A percentile compares a stretch with the other conserved stretches of the same genome.
Conservation (phyloP, 1,284 basidiomycete species). For the Agroathelia rolfsii region DNA sequence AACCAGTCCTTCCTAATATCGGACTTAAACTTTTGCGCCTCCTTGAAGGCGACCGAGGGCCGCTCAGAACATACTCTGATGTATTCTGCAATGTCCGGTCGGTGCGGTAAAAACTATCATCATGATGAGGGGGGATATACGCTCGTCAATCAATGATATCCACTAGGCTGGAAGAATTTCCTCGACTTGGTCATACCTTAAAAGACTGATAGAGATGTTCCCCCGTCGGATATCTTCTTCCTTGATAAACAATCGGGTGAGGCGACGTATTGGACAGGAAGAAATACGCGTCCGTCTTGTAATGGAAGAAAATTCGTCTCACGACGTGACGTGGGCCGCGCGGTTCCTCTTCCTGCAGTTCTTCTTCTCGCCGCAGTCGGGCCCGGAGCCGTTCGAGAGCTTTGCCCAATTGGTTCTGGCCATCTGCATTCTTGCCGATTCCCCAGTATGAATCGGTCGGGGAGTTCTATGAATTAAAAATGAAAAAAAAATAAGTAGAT, state of each 20-base stretch:
- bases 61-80: slow-evolving; percentile 49
- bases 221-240: no score
- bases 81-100: slow-evolving; percentile 51
- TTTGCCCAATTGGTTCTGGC: slow-evolving; percentile 64
- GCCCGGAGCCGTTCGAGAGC: slow-evolving; percentile 48
- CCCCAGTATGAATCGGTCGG: slow-evolving; percentile 67
- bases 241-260: no score
- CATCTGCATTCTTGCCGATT: slow-evolving; percentile 44
- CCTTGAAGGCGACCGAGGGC: slow-evolving; percentile 53
- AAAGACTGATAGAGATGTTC: background rate
- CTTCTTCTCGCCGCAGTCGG: slow-evolving; percentile 32
- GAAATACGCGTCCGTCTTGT: no score
- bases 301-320: no score
- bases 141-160: no score
- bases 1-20: slow-evolving; percentile 53
- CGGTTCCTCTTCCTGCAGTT: no score
- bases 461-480: slow-evolving; percentile 51
- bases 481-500: slow-evolving; percentile 5
- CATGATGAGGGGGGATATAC: no score
- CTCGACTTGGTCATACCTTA: no score
- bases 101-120: slow-evolving; percentile 41
- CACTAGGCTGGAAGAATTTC: background rate
- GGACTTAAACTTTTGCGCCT: slow-evolving; percentile 52
- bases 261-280: background rate
- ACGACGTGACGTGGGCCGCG: no score